Conservation (phyloP, 2,329 filamentous ascomycete species). For the Cryphonectria japonica region DNA sequence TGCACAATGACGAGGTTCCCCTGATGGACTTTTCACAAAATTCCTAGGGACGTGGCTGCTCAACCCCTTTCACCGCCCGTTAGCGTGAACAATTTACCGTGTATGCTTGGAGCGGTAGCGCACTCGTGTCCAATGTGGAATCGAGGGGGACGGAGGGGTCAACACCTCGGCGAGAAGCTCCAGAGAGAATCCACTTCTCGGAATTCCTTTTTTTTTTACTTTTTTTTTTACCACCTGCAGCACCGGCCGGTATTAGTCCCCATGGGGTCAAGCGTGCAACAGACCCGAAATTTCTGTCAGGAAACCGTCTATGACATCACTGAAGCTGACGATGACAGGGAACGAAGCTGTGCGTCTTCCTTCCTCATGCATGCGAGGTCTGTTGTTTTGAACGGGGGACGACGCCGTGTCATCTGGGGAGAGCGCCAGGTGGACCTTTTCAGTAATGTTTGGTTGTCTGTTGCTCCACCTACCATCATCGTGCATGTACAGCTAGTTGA, state of each 20-base stretch:
- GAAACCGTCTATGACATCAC: slow-evolving; percentile 23
- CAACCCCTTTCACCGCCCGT: slow-evolving; percentile 8
- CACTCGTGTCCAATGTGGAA: background rate
- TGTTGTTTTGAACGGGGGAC: background rate
- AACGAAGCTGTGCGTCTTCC: background rate
- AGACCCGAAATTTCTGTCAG: slow-evolving; percentile 2
- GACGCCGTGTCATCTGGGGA: too few species aligned
- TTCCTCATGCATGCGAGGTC: background rate
- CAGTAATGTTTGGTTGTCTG: background rate
- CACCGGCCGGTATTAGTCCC: slow-evolving; percentile 9
- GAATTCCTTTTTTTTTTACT: too few species aligned
- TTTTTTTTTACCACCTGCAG: background rate
- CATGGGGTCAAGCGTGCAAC: slow-evolving; percentile 21
- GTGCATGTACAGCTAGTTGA: background rate
- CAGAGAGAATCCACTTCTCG: background rate
- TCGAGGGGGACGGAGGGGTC: background rate
- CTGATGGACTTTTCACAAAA: background rate
- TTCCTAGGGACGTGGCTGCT: background rate
- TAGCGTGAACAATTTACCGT: background rate
- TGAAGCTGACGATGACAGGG: slow-evolving; percentile 1
- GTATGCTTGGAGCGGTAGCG: background rate
- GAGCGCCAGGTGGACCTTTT: background rate
- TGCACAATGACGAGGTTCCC: slow-evolving; percentile 10
- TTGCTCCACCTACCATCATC: background rate
- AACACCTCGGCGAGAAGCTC: slow-evolving; percentile 4